Conservation (phyloP, 495 filamentous ascomycete species). For the Thermothielavioides terrestris region DNA sequence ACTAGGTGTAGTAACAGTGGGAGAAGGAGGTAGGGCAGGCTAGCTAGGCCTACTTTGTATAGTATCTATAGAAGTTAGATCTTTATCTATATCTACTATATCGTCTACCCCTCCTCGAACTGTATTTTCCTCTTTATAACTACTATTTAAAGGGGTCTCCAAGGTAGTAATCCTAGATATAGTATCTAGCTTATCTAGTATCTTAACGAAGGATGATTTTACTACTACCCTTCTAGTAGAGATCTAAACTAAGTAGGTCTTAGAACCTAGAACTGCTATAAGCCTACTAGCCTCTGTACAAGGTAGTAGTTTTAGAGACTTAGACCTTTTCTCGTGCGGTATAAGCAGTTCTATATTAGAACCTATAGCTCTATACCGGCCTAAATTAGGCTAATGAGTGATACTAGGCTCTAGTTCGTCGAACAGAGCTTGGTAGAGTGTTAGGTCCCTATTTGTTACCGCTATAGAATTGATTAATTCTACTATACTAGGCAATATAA, state of each 20-base stretch:
- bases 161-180: not conserved
- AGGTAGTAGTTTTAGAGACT: not conserved
- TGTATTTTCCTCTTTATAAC: not conserved
- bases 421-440: not conserved
- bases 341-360: not conserved
- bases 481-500: not conserved
- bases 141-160: not conserved
- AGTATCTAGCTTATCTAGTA: not conserved
- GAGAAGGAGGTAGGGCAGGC: not conserved
- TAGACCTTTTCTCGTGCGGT: not conserved
- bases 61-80: not conserved
- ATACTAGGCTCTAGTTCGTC: not conserved
- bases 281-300: not conserved
- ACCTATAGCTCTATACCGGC: not conserved
- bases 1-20: too few species aligned
- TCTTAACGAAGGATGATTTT: not conserved
- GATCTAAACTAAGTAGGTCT: not conserved
- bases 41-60: not conserved
- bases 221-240: not conserved
- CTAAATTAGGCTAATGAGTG: not conserved
- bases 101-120: not conserved
- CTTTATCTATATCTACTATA: not conserved
- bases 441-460: not conserved
- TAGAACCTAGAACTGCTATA: not conserved
- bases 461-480: not conserved